Percentiles rank a stretch among this genome's conserved stretches.
These are phyloP conservation scores for Paraphoma chrysanthemicola DNA, from an alignment of 2,329 filamentous ascomycete genomes.

Conservation along the genomic window DNA sequence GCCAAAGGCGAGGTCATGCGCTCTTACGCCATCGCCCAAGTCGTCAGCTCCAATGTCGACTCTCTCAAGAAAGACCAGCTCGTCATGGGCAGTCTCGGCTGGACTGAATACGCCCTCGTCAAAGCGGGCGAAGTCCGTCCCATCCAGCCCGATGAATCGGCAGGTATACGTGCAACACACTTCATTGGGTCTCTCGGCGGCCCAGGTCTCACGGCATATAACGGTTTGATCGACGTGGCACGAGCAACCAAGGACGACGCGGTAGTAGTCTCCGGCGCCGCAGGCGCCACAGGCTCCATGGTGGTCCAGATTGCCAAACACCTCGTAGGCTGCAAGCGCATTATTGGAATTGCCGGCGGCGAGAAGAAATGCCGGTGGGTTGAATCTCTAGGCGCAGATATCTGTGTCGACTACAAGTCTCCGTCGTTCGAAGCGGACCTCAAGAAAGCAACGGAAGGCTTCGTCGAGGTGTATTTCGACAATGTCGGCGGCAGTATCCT, in stretches of 20 bases:
- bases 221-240: slow-evolving; percentile 73
- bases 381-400: slow-evolving; percentile 59
- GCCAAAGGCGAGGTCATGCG: slow-evolving; percentile 65
- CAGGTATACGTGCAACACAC: slow-evolving; percentile 51
- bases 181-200: slow-evolving; percentile 56
- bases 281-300: slow-evolving; percentile 77
- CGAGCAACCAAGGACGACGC: slow-evolving; percentile 71
- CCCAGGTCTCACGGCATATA: slow-evolving; percentile 74
- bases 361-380: slow-evolving; percentile 62
- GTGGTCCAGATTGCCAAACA: slow-evolving; percentile 65
- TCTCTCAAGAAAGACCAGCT: slow-evolving; percentile 64
- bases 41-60: slow-evolving; percentile 64
- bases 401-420: slow-evolving; percentile 63
- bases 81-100: slow-evolving; percentile 63
- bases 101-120: slow-evolving; percentile 70
- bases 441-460: slow-evolving; percentile 55
- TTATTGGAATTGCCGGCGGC: slow-evolving; percentile 61
- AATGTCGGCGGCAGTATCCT: slow-evolving; percentile 59
- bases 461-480: slow-evolving; percentile 61
- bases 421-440: slow-evolving; percentile 56
- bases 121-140: slow-evolving; percentile 41
- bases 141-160: slow-evolving; percentile 37
- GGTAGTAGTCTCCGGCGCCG: slow-evolving; percentile 78
- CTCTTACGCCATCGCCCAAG: slow-evolving; percentile 64
- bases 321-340: slow-evolving; percentile 54